Conservation (phyloP, 192 early-diverging fungal genomes). For the Spizellomyces sp. region DNA sequence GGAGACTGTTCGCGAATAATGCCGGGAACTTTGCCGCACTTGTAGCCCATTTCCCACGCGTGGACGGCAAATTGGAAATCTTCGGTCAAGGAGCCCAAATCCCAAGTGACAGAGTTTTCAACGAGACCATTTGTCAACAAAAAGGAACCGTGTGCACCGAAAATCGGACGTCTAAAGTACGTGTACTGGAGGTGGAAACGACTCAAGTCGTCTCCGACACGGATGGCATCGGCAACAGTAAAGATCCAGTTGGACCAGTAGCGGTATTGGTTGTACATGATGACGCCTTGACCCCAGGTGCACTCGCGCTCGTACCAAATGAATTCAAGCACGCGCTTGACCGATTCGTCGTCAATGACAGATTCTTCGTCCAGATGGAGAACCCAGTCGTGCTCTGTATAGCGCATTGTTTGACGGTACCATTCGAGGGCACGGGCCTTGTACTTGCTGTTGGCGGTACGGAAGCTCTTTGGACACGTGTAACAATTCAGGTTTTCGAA, state of each 20-base stretch:
- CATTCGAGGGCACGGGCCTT: slow-evolving; percentile 64
- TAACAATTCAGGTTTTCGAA: slow-evolving; percentile 65
- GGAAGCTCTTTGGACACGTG: slow-evolving; percentile 55
- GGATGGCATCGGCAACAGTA: slow-evolving; percentile 60
- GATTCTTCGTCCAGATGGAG: slow-evolving; percentile 62
- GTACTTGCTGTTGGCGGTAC: slow-evolving; percentile 52
- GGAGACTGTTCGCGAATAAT: slow-evolving; percentile 60
- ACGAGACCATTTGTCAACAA: slow-evolving; percentile 54
- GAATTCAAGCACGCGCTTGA: slow-evolving; percentile 52
- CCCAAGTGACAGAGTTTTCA: slow-evolving; percentile 60
- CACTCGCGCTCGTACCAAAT: slow-evolving; percentile 61
- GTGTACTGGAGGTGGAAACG: slow-evolving; percentile 63
- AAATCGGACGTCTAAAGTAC: slow-evolving; percentile 56
- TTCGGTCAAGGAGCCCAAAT: slow-evolving; percentile 56
- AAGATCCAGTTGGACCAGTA: slow-evolving; percentile 62
- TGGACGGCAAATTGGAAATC: slow-evolving; percentile 58
- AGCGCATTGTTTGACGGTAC: slow-evolving; percentile 59
- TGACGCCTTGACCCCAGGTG: slow-evolving; percentile 58
- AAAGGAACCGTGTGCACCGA: slow-evolving; percentile 62
- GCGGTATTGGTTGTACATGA: slow-evolving; percentile 61
- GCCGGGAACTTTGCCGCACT: slow-evolving; percentile 56
- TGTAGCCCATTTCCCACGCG: slow-evolving; percentile 54
- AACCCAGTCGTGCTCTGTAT: slow-evolving; percentile 62
- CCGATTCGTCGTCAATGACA: slow-evolving; percentile 61
- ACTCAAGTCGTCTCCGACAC: slow-evolving; percentile 59